Percentiles rank a stretch among this genome's conserved stretches.
phyloP scores from a whole-genome alignment of 2,329 filamentous ascomycete genomes.

The Penicillium sp. region DNA sequence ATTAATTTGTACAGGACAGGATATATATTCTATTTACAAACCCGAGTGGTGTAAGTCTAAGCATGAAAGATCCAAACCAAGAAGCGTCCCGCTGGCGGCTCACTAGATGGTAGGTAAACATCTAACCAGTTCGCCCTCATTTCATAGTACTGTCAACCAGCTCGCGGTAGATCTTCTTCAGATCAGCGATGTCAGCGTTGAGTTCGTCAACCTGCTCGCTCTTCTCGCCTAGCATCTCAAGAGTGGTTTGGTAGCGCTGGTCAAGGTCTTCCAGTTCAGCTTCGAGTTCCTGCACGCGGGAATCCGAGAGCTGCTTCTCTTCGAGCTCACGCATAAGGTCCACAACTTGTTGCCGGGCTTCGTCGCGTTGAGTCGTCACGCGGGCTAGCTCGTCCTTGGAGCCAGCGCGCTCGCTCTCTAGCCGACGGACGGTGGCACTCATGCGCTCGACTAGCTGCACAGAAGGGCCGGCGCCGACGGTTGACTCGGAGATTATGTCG shows the following conservation, averaged over 20 bases:
- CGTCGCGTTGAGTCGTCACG: conserved; percentile 81
- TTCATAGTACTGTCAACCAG: conserved; percentile 81
- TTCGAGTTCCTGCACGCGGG: conserved; percentile 64
- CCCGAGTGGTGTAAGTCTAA: neutral
- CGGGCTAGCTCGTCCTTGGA: conserved; percentile 81
- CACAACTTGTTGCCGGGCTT: conserved; percentile 89
- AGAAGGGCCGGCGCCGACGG: conserved; percentile 82
- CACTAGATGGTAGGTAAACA: neutral
- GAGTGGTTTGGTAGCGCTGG: conserved; percentile 78
- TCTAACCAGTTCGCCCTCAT: conserved; percentile 32
- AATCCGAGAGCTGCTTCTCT: conserved; percentile 59
- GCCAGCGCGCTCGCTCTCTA: conserved; percentile 88
- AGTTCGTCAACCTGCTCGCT: conserved; percentile 93
- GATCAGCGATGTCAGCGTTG: conserved; percentile 79
- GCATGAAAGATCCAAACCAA: neutral
- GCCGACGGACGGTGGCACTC: conserved; percentile 84
- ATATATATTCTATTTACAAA: conserved; percentile 9
- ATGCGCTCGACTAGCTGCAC: conserved; percentile 96
- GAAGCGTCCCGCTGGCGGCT: neutral
- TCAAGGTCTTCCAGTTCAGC: conserved; percentile 66
- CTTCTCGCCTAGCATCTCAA: conserved; percentile 96
- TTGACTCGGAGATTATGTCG: conserved; percentile 85
- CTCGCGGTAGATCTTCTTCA: conserved; percentile 96
- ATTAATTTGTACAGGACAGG: conserved; percentile 1
- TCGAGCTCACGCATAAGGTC: conserved; percentile 84